Base-by-base conservation (phyloP, 2,329 filamentous ascomycete genomes). In the Ceratocystis diversiconidia region DNA sequence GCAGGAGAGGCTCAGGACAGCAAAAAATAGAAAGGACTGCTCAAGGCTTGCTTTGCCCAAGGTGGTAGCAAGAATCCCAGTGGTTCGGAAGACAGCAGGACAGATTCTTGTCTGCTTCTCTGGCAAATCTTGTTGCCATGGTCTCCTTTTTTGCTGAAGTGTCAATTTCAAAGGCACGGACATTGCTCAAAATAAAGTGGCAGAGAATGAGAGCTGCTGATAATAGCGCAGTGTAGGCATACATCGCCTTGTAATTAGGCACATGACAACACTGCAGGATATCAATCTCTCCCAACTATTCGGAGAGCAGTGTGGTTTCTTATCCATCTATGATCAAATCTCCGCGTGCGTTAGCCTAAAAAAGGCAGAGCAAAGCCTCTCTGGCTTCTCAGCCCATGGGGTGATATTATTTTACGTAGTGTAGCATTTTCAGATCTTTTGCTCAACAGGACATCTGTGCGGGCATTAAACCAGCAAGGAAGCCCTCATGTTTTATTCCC, bases 401-500 rank as follows among this genome's bases (percentile, higher is more conserved):
- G 48, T 50, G 48, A 50, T 57, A 5, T 28, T 30, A 17, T 30
- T 57, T 30, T 1, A 12, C n/a, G 15, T 57, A 10, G 28, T 32
- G 52, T 57, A 57, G 22, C n/a, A 57, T 57, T 57, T 57, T 57
- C 52, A 57, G 52, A 57, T 57, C 52, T 57, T 57, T 57, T 57
- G 52, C 12, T 32, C 12, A 57, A 57, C 36, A 41, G 36, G 36
- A 41, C 22, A 57, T 57, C 52, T 57, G 52, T 57, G 52, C 52
- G 52, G 36, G 52, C 52, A 30, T 57, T 30, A 57, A 12, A 30
- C n/a, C 52, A 57, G n/a, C 22, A 17, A 5, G 52, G 10, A 22
- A 15, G 17, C 12, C 17, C 15, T 57, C 25, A 30, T 32, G 22
- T 12, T 55, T 30, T 55, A 55, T 22, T 19, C 22, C n/a, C 22